Evolutionary conservation across 768 basidiomycete species (phyloP).

Genomic region (Agrocybe chaxingu): DNA sequence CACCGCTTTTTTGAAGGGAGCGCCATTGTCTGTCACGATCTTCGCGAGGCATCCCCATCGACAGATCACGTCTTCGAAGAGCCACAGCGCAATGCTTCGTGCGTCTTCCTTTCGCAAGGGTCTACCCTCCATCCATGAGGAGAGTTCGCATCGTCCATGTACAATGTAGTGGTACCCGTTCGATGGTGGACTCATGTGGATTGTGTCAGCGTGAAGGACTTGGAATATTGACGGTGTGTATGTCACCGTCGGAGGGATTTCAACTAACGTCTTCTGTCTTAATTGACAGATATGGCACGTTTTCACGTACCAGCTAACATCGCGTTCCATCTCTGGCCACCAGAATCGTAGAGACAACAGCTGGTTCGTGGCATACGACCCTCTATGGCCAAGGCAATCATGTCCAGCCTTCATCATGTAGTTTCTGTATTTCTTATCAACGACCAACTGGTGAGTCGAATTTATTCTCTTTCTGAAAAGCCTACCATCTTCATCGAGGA

Average conservation of each 20-base stretch:
- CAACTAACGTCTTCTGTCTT: constrained; percentile 14
- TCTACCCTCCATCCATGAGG: constrained; percentile 4
- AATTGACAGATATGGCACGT: constrained; percentile 31
- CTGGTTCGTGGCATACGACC: constrained; percentile 15
- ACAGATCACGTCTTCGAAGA: constrained; percentile 22
- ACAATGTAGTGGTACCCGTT: constrained; percentile 29
- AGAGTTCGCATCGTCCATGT: constrained; percentile 29
- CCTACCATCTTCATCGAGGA: too few species aligned
- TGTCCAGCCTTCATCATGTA: constrained; percentile 17
- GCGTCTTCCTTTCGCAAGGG: constrained; percentile 20
- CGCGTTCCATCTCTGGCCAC: constrained; percentile 31
- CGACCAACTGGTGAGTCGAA: constrained; percentile 20
- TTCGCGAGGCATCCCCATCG: constrained; percentile 29
- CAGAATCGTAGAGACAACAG: constrained; percentile 21
- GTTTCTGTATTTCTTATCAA: constrained; percentile 8
- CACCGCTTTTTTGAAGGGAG: neutral
- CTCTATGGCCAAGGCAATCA: constrained; percentile 19
- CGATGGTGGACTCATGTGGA: constrained; percentile 30
- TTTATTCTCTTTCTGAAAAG: too few species aligned
- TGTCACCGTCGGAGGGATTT: constrained; percentile 24
- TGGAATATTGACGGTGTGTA: constrained; percentile 21
- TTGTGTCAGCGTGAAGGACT: constrained; percentile 30
- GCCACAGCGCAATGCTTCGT: constrained; percentile 21
- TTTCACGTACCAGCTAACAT: constrained; percentile 27
- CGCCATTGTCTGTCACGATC: constrained; percentile 31